Percentiles rank a stretch among this genome's conserved stretches.
phyloP scores from a whole-genome alignment of 352 stramenopile species.

The Phytophthora pluvialis region DNA sequence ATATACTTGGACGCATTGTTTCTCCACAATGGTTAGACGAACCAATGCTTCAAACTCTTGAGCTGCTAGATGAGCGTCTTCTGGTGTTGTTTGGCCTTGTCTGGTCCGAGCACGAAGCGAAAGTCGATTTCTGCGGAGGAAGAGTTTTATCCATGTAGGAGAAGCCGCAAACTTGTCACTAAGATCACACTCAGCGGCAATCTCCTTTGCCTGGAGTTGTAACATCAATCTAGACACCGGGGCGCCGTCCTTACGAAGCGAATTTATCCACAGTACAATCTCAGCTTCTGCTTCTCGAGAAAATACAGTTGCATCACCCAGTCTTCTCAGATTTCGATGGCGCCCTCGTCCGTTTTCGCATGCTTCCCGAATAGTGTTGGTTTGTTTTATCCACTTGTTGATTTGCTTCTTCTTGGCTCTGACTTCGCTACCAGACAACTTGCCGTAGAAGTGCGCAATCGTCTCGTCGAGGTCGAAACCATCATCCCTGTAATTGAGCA shows the following conservation, averaged over 20 bases:
- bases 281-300: not conserved
- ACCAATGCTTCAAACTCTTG: not conserved
- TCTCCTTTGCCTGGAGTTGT: not conserved
- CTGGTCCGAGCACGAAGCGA: not conserved
- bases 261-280: conserved; percentile 4
- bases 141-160: conserved; percentile 2
- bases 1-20: not conserved
- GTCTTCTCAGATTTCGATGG: not conserved
- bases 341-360: not conserved
- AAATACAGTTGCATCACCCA: not conserved
- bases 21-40: conserved; percentile 1
- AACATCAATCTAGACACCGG: conserved; percentile 3
- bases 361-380: not conserved
- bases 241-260: not conserved
- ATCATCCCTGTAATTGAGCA: conserved; percentile 1
- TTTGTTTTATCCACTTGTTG: conserved; percentile 1
- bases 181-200: not conserved
- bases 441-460: conserved; percentile 4
- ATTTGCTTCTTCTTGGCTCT: conserved; percentile 3
- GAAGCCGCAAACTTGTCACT: conserved; percentile 3
- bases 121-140: not conserved
- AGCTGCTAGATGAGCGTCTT: not conserved
- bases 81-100: not conserved
- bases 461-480: not conserved
- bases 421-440: not conserved